Base-by-base conservation (phyloP, 352 stramenopile species). In the Phytophthora parvispora region DNA sequence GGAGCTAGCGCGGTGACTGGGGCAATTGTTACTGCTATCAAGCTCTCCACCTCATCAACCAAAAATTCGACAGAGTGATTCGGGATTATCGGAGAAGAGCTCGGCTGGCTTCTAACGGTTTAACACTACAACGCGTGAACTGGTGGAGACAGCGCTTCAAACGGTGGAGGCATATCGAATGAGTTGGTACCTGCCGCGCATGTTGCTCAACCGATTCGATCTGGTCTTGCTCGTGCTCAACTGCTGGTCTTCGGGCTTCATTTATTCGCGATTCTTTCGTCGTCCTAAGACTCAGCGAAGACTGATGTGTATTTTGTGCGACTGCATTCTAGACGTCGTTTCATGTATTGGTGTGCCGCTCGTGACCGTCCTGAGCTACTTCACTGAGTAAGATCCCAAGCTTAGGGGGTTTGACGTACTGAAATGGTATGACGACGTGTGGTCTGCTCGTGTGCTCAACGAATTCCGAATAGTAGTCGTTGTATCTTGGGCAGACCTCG, bases 381-480 rank as follows among this genome's bases (percentile, higher is more conserved):
- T 47, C 20, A 34, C n/a, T 13, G 29, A 59, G 3, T 57, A 45
- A 16, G 25, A 34, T 13, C 22, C 47, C 12, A 8, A 15, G 3
- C 25, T 43, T 12, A 16, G 29, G 16, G 32, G 32, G 16, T 57
- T 57, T 12, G 4, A 6, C 29, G 20, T 45, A 15, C 6, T 45
- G 7, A 59, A 24, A 3, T 48, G 34, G 24, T 32, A 40, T 8
- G 34, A 29, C 34, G 22, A 59, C 15, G 18, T 48, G n/a, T 43
- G 22, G n/a, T 22, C 34, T 59, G 29, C 52, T n/a, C 6, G 36
- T 13, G 22, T 22, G 52, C 8, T 59, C 22, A 63, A 63, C 32
- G 57, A 73, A 42, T 38, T 64, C n/a, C 50, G 64, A 34, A 32
- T 68, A 6, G 51, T 68, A 2, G 47, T 73, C 5, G 50, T 73